Base-by-base conservation (phyloP, 1,284 basidiomycete species). In the Pseudozyma sp. region DNA sequence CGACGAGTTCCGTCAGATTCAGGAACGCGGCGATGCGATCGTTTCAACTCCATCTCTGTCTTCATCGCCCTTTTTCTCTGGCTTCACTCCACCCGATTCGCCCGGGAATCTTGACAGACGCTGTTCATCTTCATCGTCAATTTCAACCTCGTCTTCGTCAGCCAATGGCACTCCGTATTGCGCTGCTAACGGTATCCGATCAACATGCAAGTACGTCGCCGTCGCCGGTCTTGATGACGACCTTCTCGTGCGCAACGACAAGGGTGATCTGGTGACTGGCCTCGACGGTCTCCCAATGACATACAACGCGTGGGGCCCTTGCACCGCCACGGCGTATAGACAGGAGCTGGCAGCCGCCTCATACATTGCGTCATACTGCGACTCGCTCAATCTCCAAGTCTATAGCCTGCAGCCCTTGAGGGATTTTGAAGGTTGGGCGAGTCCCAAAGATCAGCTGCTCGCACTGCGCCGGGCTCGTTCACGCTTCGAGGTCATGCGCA, bases 201-300 rank as follows among this genome's bases (percentile, higher is more conserved):
- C n/a, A 16, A 17, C 9, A 5, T 7, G 13, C 47, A 43, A 54
- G 29, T 13, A 60, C 44, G 29, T 54, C 42, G 49, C 54, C 10
- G 51, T 55, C 4, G 40, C 54, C 29, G 30, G 40, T 40, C 57
- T 54, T 35, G 48, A 63, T 7, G 64, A 63, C 54, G 76, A 80
- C 59, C 86, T 81, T 78, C 72, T 87, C 86, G 58, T 88, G 87
- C 17, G 77, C 79, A 70, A 89, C 87, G 69, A 89, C 87, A 19
- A 85, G 85, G 59, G 87, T 85, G 81, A 89, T 88, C 75, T 90
- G 88, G 51, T 87, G 6, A 88, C 87, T 4, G 89, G 67, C 1
- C 40, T 39, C 8, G 71, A 74, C 29, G 63, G 63, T 9, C 47
- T 68, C n/a, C 67, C 66, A 1, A 73, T 73, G 70, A 73, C 70